These are phyloP conservation scores for Salix caprea DNA, from an alignment of 345 rosid species.

Conservation along the genomic window DNA sequence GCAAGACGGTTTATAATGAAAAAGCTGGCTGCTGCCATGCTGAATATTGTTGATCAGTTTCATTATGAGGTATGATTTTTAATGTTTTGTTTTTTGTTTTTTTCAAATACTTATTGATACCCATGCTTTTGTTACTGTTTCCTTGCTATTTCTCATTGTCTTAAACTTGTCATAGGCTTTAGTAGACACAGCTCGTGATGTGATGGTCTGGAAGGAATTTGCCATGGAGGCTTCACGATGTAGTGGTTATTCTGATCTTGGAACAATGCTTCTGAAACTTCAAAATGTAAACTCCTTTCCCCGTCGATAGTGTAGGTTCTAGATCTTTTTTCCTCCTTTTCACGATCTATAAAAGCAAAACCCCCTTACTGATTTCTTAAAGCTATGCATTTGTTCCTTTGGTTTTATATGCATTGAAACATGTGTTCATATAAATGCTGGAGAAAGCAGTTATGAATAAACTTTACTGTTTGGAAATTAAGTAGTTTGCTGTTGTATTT, in stretches of 20 bases:
- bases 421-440: background rate
- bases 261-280: slow-evolving; percentile 87
- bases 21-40: slow-evolving; percentile 81
- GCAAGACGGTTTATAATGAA: slow-evolving; percentile 80
- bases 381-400: background rate
- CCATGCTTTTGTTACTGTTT: background rate
- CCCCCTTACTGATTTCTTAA: background rate
- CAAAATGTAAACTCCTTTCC: slow-evolving; percentile 51
- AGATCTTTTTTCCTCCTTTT: background rate
- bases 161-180: slow-evolving; percentile 56
- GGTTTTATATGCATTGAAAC: background rate
- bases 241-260: slow-evolving; percentile 72
- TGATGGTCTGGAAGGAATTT: slow-evolving; percentile 85
- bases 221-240: slow-evolving; percentile 84
- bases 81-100: background rate
- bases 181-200: slow-evolving; percentile 61
- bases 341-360: background rate
- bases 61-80: slow-evolving; percentile 54
- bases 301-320: background rate
- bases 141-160: slow-evolving; percentile 12
- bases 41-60: slow-evolving; percentile 82
- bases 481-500: background rate
- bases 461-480: background rate
- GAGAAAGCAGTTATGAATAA: background rate
- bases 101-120: background rate